These are phyloP conservation scores for Xylariaceae sp. DNA, from an alignment of 2,329 filamentous ascomycete genomes.

Conservation along the genomic window DNA sequence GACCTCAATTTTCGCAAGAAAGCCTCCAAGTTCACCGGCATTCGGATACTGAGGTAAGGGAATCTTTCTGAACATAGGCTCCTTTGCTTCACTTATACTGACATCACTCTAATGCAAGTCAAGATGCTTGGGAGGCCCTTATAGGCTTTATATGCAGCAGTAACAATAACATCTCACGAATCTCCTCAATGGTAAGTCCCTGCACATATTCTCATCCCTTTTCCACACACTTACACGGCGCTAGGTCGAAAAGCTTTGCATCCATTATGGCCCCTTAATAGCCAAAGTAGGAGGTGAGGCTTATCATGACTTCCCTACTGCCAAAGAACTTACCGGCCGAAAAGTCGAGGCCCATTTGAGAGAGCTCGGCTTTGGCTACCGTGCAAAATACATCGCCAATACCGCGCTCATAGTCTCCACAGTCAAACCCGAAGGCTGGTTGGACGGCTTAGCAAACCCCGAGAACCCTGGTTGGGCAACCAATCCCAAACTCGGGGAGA, in stretches of 20 bases:
- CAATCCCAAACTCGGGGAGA: conserved; percentile 46
- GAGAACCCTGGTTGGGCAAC: conserved; percentile 58
- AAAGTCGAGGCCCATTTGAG: conserved; percentile 79
- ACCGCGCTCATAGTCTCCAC: conserved; percentile 73
- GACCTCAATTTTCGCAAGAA: conserved; percentile 88
- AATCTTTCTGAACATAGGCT: too few relatives aligned
- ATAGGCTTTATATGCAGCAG: conserved; percentile 96
- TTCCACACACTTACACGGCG: too few relatives aligned
- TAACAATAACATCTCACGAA: conserved; percentile 95
- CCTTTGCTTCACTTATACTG: too few relatives aligned
- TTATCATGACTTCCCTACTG: conserved; percentile 84
- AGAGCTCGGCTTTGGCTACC: conserved; percentile 86
- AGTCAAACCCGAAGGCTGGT: conserved; percentile 68
- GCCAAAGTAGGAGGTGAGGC: conserved; percentile 64
- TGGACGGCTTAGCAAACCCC: conserved; percentile 73
- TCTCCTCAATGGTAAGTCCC: conserved; percentile 85
- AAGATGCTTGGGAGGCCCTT: conserved; percentile 94
- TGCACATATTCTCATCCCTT: too few relatives aligned
- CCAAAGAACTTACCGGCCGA: conserved; percentile 65
- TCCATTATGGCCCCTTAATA: conserved; percentile 76
- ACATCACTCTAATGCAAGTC: too few relatives aligned
- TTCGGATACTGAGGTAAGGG: conserved; percentile 87
- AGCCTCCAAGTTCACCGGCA: conserved; percentile 81
- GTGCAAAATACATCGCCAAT: conserved; percentile 85
- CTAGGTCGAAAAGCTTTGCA: conserved; percentile 81